These are phyloP conservation scores for Zizania latifolia DNA, from an alignment of 176 grass and related monocot genomes.

Conservation along the genomic window DNA sequence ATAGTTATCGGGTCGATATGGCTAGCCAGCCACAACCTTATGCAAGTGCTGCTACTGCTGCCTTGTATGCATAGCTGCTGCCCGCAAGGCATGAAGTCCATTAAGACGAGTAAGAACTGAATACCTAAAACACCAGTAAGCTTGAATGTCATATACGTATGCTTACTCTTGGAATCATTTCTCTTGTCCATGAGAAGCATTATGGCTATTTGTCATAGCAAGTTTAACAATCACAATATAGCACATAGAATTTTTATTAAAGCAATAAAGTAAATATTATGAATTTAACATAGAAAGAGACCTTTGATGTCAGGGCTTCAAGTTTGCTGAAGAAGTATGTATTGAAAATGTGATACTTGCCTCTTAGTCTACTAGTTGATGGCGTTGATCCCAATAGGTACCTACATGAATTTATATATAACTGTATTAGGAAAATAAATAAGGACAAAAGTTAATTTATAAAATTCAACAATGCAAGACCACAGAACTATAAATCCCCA, in stretches of 20 bases:
- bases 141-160: not conserved
- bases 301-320: constrained; percentile 51
- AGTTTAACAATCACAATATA: not conserved
- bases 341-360: constrained; percentile 69
- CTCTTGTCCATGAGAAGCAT: constrained; percentile 17
- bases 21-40: not conserved
- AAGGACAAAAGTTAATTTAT: not conserved
- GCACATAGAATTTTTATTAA: constrained; percentile 5
- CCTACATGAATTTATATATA: constrained; percentile 51
- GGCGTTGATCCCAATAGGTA: constrained; percentile 46
- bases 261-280: not conserved
- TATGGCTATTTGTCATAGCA: not conserved
- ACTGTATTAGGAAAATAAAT: not conserved
- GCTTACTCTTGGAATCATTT: not conserved
- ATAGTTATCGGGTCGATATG: not conserved
- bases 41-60: too few species aligned
- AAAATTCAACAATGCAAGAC: constrained; percentile 5
- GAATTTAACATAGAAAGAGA: constrained; percentile 36
- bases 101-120: not conserved
- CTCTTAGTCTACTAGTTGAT: constrained; percentile 40
- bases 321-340: constrained; percentile 90
- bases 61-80: too few species aligned
- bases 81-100: not conserved
- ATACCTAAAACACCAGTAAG: not conserved
- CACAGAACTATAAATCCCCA: constrained; percentile 5